Percentiles rank a stretch among this genome's conserved stretches.
Evolutionary conservation across 148 eudicot species (phyloP).

Genomic region (Amaranthus hypochondriacus): DNA sequence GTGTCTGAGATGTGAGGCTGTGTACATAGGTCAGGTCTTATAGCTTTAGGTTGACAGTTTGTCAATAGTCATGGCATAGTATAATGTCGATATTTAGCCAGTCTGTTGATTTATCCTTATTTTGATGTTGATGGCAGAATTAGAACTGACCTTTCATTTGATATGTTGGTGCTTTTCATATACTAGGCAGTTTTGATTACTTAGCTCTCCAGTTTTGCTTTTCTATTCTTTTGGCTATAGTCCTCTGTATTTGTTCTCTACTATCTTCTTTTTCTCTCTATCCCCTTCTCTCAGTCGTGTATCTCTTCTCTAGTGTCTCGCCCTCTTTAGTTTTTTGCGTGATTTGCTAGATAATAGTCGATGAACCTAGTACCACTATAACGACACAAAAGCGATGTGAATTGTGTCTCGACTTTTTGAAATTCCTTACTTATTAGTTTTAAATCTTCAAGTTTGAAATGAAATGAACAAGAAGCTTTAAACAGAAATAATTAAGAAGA

Average conservation of each 20-base stretch:
- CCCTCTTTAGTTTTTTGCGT: not conserved
- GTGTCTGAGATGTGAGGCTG: not conserved
- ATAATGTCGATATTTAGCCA: not conserved
- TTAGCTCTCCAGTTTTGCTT: not conserved
- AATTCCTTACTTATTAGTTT: no score
- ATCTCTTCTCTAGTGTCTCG: not conserved
- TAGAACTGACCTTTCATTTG: not conserved
- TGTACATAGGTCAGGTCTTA: not conserved
- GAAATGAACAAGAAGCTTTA: no score
- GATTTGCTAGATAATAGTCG: not conserved
- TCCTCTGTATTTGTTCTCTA: not conserved
- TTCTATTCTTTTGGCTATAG: not conserved
- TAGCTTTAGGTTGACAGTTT: not conserved
- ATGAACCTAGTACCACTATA: no score
- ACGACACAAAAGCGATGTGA: no score
- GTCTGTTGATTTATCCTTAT: not conserved
- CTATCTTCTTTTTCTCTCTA: not conserved
- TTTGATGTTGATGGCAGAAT: not conserved
- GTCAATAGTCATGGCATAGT: not conserved
- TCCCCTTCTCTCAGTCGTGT: not conserved
- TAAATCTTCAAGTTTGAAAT: no score
- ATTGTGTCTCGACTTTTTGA: no score
- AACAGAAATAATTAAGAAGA: no score
- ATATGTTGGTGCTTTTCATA: not conserved
- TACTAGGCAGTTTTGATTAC: not conserved